A percentile compares a stretch with the other conserved stretches of the same genome.
Evolutionary conservation across 2,329 filamentous ascomycete species (phyloP).

Genomic region (Pyricularia sp.): DNA sequence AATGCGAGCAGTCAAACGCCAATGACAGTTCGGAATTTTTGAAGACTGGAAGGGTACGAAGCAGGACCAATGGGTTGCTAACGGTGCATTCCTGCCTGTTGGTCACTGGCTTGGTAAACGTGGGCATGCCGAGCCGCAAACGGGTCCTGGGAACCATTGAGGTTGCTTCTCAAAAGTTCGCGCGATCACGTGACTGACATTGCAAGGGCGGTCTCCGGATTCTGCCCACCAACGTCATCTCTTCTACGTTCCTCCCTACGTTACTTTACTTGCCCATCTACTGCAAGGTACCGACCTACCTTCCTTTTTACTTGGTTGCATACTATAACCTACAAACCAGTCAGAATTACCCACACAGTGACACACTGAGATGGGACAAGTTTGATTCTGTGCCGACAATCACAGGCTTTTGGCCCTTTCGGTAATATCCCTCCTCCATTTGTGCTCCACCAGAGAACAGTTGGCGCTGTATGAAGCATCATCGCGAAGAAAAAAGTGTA

Average conservation of each 20-base stretch:
- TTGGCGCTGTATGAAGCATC: background rate
- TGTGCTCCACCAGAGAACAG: background rate
- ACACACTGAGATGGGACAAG: background rate
- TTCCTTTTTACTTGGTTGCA: background rate
- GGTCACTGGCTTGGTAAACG: constrained; percentile 1
- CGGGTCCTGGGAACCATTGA: background rate
- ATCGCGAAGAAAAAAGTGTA: background rate
- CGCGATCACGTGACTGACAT: background rate
- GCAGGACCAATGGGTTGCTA: background rate
- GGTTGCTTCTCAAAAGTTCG: constrained; percentile 1
- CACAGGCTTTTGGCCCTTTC: no score
- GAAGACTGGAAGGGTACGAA: background rate
- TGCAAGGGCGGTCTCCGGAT: constrained; percentile 2
- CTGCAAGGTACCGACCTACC: no score
- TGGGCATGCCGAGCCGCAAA: background rate
- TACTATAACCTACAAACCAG: background rate
- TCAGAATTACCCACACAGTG: background rate
- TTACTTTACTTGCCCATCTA: no score
- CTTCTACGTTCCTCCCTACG: background rate
- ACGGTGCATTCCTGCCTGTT: background rate
- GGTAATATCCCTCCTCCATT: no score
- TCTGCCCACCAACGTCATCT: background rate
- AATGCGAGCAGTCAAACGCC: background rate
- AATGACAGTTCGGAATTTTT: background rate
- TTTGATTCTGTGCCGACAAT: no score